Percentiles rank a stretch among this genome's conserved stretches.
Evolutionary conservation across 192 early-diverging fungal species (phyloP).

Genomic region (Backusella tarrabulga): DNA sequence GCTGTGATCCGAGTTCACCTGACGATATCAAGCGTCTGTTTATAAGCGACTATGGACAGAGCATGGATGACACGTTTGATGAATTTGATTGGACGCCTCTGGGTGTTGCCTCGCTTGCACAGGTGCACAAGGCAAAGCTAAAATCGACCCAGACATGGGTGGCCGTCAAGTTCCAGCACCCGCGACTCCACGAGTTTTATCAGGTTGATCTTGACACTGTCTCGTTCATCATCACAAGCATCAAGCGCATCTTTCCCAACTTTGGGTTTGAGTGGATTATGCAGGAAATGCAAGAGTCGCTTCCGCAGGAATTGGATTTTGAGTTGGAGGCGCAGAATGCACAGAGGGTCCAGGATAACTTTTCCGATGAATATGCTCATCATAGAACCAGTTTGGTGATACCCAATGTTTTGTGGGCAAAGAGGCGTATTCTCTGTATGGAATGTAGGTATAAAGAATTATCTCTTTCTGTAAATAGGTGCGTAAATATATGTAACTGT

Average conservation of each 20-base stretch:
- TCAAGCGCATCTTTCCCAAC: slow-evolving; percentile 76
- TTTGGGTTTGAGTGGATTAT: slow-evolving; percentile 91
- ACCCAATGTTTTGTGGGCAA: slow-evolving; percentile 77
- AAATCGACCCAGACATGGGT: slow-evolving; percentile 65
- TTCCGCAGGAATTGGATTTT: slow-evolving; percentile 90
- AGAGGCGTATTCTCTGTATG: slow-evolving; percentile 81
- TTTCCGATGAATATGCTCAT: slow-evolving; percentile 41
- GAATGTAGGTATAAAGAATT: slow-evolving; percentile 58
- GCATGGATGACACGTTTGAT: slow-evolving; percentile 67
- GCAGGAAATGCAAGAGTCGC: slow-evolving; percentile 77
- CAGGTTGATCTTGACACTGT: slow-evolving; percentile 76
- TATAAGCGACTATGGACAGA: slow-evolving; percentile 60
- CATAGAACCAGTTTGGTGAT: slow-evolving; percentile 55
- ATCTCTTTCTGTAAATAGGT: no score
- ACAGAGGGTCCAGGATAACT: slow-evolving; percentile 54
- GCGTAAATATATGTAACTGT: not conserved
- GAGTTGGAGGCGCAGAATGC: slow-evolving; percentile 76
- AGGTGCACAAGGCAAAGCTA: slow-evolving; percentile 82
- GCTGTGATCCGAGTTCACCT: slow-evolving; percentile 72
- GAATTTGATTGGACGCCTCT: slow-evolving; percentile 82
- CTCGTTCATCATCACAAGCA: slow-evolving; percentile 51
- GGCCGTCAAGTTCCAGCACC: slow-evolving; percentile 94
- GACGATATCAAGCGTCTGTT: slow-evolving; percentile 72
- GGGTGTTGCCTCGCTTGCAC: slow-evolving; percentile 90
- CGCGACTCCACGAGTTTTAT: slow-evolving; percentile 60